Evolutionary conservation across 1,284 basidiomycete genomes (phyloP).

Genomic region (Ustilago crameri): DNA sequence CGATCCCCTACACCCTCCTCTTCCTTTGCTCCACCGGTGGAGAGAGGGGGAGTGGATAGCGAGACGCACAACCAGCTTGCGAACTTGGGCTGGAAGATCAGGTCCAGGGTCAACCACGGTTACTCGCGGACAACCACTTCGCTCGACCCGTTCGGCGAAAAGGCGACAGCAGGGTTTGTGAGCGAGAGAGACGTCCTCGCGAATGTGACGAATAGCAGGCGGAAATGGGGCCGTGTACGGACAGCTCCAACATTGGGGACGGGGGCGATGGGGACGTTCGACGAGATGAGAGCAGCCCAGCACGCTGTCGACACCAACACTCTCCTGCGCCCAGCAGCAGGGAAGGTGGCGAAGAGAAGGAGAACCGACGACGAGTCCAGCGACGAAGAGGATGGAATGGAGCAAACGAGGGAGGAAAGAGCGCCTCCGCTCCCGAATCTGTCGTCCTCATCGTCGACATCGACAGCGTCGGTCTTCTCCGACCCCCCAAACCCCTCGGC

Average conservation of each 20-base stretch:
- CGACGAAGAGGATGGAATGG: no score
- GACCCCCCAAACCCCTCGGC: not conserved
- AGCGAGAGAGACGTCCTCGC: conserved; percentile 13
- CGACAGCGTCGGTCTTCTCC: not conserved
- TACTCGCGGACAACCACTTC: conserved; percentile 9
- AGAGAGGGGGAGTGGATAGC: conserved; percentile 7
- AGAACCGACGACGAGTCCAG: no score
- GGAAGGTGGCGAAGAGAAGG: no score
- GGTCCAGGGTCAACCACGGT: conserved; percentile 29
- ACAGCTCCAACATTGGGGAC: conserved; percentile 4
- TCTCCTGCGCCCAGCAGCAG: no score
- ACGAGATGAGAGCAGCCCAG: conserved; percentile 1
- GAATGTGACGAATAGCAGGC: conserved; percentile 6
- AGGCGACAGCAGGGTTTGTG: not conserved
- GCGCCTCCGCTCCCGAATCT: conserved; percentile 8
- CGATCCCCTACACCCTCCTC: not conserved
- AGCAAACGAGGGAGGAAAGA: not conserved
- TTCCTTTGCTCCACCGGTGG: not conserved
- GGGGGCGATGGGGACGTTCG: not conserved
- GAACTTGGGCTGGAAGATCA: conserved; percentile 32
- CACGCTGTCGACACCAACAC: not conserved
- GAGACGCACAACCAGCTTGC: conserved; percentile 14
- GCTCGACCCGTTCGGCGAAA: not conserved
- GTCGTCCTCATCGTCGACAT: conserved; percentile 15
- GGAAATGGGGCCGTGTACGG: conserved; percentile 7